Conservation (phyloP, 2,329 filamentous ascomycete genomes). For the Ophiostoma novo-ulmi region DNA sequence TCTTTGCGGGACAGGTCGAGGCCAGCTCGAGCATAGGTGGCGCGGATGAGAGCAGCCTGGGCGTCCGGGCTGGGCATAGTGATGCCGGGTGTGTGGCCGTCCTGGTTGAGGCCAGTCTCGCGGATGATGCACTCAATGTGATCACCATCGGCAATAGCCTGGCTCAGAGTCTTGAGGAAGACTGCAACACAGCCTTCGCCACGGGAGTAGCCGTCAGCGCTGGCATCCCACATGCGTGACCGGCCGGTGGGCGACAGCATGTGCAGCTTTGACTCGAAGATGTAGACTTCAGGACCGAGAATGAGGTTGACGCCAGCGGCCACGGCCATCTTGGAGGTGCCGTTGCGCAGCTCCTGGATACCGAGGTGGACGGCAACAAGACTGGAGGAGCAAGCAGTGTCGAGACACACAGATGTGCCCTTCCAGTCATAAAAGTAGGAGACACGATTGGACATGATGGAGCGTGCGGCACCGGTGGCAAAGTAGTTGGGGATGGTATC, state of each 20-base stretch:
- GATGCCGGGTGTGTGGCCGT: constrained; percentile 50
- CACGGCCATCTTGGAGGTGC: constrained; percentile 31
- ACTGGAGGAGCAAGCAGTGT: constrained; percentile 39
- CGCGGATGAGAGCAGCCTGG: constrained; percentile 42
- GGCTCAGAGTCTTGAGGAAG: constrained; percentile 47
- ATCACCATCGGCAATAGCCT: constrained; percentile 48
- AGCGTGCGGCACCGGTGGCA: constrained; percentile 31
- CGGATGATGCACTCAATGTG: constrained; percentile 44
- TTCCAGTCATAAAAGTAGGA: constrained; percentile 37
- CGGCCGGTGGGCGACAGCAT: constrained; percentile 44
- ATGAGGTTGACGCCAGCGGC: constrained; percentile 35
- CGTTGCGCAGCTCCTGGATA: constrained; percentile 30
- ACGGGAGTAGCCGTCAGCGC: constrained; percentile 53
- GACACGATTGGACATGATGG: constrained; percentile 35
- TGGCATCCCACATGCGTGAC: constrained; percentile 46
- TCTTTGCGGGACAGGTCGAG: constrained; percentile 34
- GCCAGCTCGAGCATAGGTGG: constrained; percentile 42
- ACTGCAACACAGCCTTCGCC: constrained; percentile 51
- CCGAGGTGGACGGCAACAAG: constrained; percentile 34
- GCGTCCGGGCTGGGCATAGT: constrained; percentile 48
- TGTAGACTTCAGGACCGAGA: constrained; percentile 31
- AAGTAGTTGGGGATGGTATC: constrained; percentile 27
- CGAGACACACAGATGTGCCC: constrained; percentile 36
- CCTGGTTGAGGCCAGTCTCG: constrained; percentile 45
- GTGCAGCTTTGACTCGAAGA: constrained; percentile 33